phyloP scores from a whole-genome alignment of 371 early-diverging fungal genomes.

The Mucor lusitanicus region DNA sequence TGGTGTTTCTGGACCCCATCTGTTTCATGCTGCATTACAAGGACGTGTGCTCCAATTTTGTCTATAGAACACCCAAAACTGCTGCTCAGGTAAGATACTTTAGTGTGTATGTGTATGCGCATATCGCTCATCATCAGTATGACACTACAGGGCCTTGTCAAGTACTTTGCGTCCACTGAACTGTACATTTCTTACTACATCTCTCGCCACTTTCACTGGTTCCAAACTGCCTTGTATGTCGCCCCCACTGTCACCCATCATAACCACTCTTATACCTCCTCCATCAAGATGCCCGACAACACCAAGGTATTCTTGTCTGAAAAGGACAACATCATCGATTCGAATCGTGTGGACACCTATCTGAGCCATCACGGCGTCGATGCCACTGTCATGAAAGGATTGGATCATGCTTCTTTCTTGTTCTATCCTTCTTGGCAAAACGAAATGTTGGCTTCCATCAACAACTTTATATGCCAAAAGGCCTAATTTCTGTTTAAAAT shows the following conservation, averaged over 20 bases:
- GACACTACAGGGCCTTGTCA: slow-evolving; percentile 53
- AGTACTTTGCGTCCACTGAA: slow-evolving; percentile 70
- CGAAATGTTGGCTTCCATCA: slow-evolving; percentile 34
- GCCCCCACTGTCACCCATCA: slow-evolving; percentile 23
- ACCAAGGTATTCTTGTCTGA: slow-evolving; percentile 51
- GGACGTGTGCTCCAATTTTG: slow-evolving; percentile 68
- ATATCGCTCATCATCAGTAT: neutral
- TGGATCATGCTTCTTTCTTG: slow-evolving; percentile 61
- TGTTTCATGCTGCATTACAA: slow-evolving; percentile 70
- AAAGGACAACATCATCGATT: slow-evolving; percentile 54
- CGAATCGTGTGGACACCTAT: slow-evolving; percentile 45
- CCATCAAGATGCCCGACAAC: slow-evolving; percentile 28
- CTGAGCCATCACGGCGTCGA: slow-evolving; percentile 47
- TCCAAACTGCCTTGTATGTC: slow-evolving; percentile 56
- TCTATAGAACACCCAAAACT: slow-evolving; percentile 61
- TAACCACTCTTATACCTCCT: slow-evolving; percentile 12
- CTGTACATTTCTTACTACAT: slow-evolving; percentile 69
- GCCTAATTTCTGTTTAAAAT: neutral
- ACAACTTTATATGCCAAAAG: slow-evolving; percentile 17
- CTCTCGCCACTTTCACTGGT: slow-evolving; percentile 70
- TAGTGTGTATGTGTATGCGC: neutral
- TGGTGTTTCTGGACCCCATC: slow-evolving; percentile 67
- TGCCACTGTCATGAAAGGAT: slow-evolving; percentile 45
- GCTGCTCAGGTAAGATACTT: slow-evolving; percentile 57
- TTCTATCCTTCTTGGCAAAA: slow-evolving; percentile 44